Evolutionary conservation across 1,284 basidiomycete species (phyloP).

Genomic region (Chalciporus sp.): DNA sequence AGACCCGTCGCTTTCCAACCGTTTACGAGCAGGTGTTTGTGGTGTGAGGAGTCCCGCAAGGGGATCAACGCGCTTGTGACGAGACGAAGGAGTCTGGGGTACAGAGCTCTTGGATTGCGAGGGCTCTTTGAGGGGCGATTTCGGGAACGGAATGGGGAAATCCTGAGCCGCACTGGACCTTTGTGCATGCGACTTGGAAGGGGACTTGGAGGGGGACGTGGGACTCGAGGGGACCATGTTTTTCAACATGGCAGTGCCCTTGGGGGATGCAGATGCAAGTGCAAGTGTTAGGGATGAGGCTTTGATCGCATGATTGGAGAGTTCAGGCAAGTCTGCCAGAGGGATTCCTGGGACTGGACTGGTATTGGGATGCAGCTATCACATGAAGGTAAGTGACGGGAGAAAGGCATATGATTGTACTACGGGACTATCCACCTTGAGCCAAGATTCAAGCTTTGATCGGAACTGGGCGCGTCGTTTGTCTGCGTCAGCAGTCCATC

Average conservation of each 20-base stretch:
- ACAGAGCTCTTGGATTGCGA: conserved; percentile 46
- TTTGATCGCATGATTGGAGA: conserved; percentile 49
- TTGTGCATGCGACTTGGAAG: conserved; percentile 39
- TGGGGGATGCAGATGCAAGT: conserved; percentile 72
- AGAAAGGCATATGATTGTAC: background rate
- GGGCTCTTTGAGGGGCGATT: conserved; percentile 38
- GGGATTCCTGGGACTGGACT: conserved; percentile 59
- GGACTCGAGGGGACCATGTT: conserved; percentile 51
- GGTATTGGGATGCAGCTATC: conserved; percentile 52
- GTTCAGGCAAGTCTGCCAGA: conserved; percentile 62
- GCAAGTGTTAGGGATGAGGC: conserved; percentile 67
- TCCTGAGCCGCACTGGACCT: conserved; percentile 25
- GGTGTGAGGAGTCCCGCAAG: conserved; percentile 43
- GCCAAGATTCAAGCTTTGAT: conserved; percentile 64
- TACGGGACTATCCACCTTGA: conserved; percentile 46
- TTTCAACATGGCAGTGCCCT: conserved; percentile 46
- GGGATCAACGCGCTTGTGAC: conserved; percentile 38
- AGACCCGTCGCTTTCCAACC: conserved; percentile 32
- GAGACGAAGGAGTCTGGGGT: conserved; percentile 54
- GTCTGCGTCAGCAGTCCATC: conserved; percentile 75
- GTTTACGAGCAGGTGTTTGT: conserved; percentile 50
- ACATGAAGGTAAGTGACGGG: conserved; percentile 11
- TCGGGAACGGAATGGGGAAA: conserved; percentile 57
- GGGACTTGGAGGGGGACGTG: conserved; percentile 47
- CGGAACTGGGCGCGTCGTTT: conserved; percentile 58